A percentile compares a stretch with the other conserved stretches of the same genome.
Evolutionary conservation across 371 early-diverging fungal species (phyloP).

Genomic region (Mortierella sp.): DNA sequence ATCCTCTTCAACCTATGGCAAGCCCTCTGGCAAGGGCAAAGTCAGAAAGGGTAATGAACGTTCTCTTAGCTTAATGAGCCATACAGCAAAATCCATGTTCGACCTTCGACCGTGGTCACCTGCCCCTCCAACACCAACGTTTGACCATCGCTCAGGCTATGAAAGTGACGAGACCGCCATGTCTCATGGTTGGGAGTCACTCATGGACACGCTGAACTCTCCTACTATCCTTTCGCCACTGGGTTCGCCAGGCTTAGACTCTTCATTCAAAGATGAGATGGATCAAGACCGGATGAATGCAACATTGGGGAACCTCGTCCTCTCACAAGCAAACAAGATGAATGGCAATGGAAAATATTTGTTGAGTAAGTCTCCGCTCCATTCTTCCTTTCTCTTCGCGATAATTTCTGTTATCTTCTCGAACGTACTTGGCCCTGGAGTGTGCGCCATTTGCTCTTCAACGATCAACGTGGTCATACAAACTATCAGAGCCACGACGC

Average conservation of each 20-base stretch:
- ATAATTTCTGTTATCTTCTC: background rate
- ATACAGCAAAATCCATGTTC: slow-evolving; percentile 39
- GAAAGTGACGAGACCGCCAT: slow-evolving; percentile 38
- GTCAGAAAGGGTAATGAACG: slow-evolving; percentile 21
- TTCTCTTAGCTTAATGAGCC: slow-evolving; percentile 44
- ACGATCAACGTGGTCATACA: background rate
- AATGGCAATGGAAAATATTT: slow-evolving; percentile 51
- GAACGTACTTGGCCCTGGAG: background rate
- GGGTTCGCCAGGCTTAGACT: slow-evolving; percentile 22
- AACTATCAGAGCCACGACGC: background rate
- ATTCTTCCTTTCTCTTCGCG: background rate
- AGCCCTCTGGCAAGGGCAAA: slow-evolving; percentile 9
- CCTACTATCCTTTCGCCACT: slow-evolving; percentile 20
- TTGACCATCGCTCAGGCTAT: slow-evolving; percentile 37
- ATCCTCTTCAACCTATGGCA: slow-evolving; percentile 21
- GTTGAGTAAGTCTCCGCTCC: slow-evolving; percentile 25
- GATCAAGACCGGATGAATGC: slow-evolving; percentile 1
- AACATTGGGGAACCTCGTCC: no score
- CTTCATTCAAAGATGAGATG: slow-evolving; percentile 11
- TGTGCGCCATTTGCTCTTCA: background rate
- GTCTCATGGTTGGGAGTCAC: slow-evolving; percentile 46
- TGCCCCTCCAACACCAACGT: slow-evolving; percentile 13
- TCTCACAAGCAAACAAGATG: slow-evolving; percentile 12
- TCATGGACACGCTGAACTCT: slow-evolving; percentile 44
- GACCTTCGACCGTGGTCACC: slow-evolving; percentile 39